Base-by-base conservation (phyloP, 2,329 filamentous ascomycete species). In the Aspergillus niger region DNA sequence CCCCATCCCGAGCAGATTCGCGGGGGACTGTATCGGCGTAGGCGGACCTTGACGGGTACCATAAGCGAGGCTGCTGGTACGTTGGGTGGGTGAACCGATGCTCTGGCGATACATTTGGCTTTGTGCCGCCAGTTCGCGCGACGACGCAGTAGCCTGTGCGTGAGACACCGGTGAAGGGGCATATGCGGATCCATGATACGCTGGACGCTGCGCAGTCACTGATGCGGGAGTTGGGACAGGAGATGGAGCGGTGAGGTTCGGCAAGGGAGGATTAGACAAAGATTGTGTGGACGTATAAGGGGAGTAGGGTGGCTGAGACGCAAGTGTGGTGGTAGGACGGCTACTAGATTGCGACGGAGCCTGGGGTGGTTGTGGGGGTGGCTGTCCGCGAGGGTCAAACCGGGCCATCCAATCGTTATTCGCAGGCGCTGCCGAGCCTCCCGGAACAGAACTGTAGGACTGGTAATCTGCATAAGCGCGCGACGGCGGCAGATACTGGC, bases 381-480 rank as follows among this genome's bases (percentile, higher is more conserved):
- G 69, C 17, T 73, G 72, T 53, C 71, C 72, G 55, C 77, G 65
- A 24, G 77, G 77, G 59, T 79, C 77, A 59, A 79, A 78, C 43
- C 76, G 72, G 48, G 76, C 74, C 70, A 78, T 76, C 77, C 77
- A 79, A 59, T 79, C 77, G 57, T 74, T 74, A 56, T 67, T 75
- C 8, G 70, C 66, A 5, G 74, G 66, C 13, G 70, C 55, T 30
- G 66, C 67, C 8, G 74, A 65, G 39, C 66, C 56, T 15, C 66
- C 70, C 17, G 70, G 57, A 13, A 70, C 59, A 17, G 72, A 62
- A 5, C 67, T 65, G 50, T 76, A 77, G 7, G 67, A 63, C 22
- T 67, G 59, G 49, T 77, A 77, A 3, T 77, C 76, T 1, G 71
- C 43, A 47, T 76, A 77, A 4, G 65, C 58, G 38, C 74, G 74